phyloP scores from a whole-genome alignment of 1,139 yeast species.

The Starmera stellimalicola region DNA sequence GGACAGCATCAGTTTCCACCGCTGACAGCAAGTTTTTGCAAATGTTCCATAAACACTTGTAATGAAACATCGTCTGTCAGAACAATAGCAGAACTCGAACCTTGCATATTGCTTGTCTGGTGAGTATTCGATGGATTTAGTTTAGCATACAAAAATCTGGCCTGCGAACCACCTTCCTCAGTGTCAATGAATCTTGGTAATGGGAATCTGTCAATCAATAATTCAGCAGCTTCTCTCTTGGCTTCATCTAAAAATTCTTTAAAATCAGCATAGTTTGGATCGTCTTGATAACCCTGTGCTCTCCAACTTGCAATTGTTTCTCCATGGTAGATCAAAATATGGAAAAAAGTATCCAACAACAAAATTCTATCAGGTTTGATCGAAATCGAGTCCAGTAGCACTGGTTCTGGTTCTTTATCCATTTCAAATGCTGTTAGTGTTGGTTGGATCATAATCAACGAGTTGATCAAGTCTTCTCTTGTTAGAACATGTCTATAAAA shows the following conservation, averaged over 20 bases:
- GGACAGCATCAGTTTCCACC: too few species aligned
- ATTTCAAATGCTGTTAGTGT: constrained; percentile 82
- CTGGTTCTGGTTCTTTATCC: constrained; percentile 85
- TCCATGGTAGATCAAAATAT: constrained; percentile 91
- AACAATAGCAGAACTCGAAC: constrained; percentile 60
- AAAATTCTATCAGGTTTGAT: constrained; percentile 83
- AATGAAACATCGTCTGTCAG: constrained; percentile 91
- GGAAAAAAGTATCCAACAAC: constrained; percentile 91
- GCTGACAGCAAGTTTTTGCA: constrained; percentile 71
- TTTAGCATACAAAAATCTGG: constrained; percentile 89
- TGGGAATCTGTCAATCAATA: constrained; percentile 90
- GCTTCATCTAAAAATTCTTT: constrained; percentile 84
- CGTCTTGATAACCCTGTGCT: constrained; percentile 88
- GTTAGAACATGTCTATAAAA: constrained; percentile 89
- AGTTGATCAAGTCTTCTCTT: constrained; percentile 85
- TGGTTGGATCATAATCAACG: constrained; percentile 96
- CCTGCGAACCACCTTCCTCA: constrained; percentile 97
- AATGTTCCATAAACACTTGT: constrained; percentile 86
- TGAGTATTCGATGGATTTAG: constrained; percentile 89
- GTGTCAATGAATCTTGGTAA: constrained; percentile 94
- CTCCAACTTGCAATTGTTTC: constrained; percentile 95
- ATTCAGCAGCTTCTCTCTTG: constrained; percentile 83
- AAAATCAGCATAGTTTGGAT: constrained; percentile 82
- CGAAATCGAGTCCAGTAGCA: constrained; percentile 88
- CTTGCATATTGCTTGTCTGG: constrained; percentile 47